Evolutionary conservation across 2,329 filamentous ascomycete genomes (phyloP), one percentile per base, ranked within the genome.

Genomic region (Botrytis paeoniae): DNA sequence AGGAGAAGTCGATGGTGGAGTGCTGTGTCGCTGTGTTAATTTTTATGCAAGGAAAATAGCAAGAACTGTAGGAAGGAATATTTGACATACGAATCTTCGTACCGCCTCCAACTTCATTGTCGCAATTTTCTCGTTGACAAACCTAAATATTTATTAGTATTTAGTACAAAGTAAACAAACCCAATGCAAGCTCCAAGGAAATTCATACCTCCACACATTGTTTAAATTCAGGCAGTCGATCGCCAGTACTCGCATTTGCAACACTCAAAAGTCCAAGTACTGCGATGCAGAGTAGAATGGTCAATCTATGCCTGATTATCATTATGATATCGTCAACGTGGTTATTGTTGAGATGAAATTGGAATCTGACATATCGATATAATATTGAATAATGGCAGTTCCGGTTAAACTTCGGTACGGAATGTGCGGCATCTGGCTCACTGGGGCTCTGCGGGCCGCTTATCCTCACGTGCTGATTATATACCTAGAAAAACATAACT

Each of bases 161-260:
- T 73, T 39, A 73, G 76, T 61, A 29, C 43, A 18, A 51, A 68
- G 63, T n/a, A 62, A 43, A 62, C 45, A 66, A 61, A 59, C n/a
- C 32, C n/a, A 32, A 62, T 22, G 20, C 22, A 51, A 62, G 22
- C 59, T 32, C 18, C 16, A 10, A 25, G 54, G 48, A 35, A 35
- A 12, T 32, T 57, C 66, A 48, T 78, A 97, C 95, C 86, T 93
- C 84, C 70, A 98, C 89, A 81, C 96, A 99, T 82, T 94, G 86
- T 80, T 87, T 88, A 82, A 99, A 99, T 79, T 97, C 94, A 29
- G 93, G 93, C 74, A 97, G 85, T 72, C 89, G 88, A 82, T 99
- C 96, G 76, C 96, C 96, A 66, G 90, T 79, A 7, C 95, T 98
- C 41, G 94, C 96, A 71, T 85, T 83, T 25, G 85, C 85, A n/a